A percentile compares a stretch with the other conserved stretches of the same genome.
Conservation (phyloP, 352 stramenopile species). For the Pythium coloratum region DNA sequence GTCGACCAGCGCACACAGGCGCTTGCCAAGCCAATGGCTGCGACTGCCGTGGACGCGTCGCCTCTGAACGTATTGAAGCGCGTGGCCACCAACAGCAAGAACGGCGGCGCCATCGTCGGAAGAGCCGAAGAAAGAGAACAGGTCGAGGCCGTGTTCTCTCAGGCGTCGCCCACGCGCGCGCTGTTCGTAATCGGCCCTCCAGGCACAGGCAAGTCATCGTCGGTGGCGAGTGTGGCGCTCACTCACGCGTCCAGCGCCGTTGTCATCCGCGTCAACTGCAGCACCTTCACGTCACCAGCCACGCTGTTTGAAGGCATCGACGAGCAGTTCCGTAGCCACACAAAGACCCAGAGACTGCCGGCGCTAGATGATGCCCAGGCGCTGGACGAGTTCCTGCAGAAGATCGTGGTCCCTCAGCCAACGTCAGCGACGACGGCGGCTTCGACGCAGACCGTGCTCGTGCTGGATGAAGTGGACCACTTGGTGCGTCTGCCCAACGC, state of each 20-base stretch:
- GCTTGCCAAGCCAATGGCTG: conserved; percentile 16
- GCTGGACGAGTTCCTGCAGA: conserved; percentile 49
- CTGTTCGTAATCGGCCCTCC: conserved; percentile 70
- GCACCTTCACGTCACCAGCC: conserved; percentile 49
- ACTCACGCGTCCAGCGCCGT: conserved; percentile 14
- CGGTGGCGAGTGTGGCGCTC: conserved; percentile 42
- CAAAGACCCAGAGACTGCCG: conserved; percentile 21
- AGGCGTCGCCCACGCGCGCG: conserved; percentile 23
- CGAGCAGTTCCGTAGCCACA: conserved; percentile 31
- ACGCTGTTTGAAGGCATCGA: conserved; percentile 46
- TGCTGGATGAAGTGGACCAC: conserved; percentile 72
- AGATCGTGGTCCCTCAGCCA: neutral
- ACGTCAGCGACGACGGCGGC: neutral
- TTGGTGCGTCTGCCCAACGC: conserved; percentile 46
- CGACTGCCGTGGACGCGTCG: conserved; percentile 29
- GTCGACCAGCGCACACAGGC: neutral
- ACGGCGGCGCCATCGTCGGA: conserved; percentile 34
- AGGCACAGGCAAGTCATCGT: conserved; percentile 70
- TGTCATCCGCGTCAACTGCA: conserved; percentile 64
- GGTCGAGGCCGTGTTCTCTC: conserved; percentile 35
- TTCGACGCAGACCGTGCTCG: conserved; percentile 30
- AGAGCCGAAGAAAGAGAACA: conserved; percentile 38
- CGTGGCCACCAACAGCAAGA: neutral
- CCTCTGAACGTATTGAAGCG: conserved; percentile 11
- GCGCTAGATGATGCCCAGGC: conserved; percentile 37